These are phyloP conservation scores for Spathaspora gorwiae DNA, from an alignment of 805 yeast species.

Conservation along the genomic window DNA sequence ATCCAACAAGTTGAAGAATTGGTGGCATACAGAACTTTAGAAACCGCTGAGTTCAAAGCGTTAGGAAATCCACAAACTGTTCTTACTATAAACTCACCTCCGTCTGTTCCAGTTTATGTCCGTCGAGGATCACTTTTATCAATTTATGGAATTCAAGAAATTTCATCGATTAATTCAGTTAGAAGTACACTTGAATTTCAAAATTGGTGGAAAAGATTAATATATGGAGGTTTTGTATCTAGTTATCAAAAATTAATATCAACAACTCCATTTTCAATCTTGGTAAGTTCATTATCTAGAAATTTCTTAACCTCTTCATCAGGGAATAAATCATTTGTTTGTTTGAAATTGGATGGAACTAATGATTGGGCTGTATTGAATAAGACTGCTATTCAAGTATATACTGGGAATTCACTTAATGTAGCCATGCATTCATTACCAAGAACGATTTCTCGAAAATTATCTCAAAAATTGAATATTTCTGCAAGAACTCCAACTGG, in stretches of 20 bases:
- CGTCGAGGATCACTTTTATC: slow-evolving; percentile 48
- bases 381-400: slow-evolving; percentile 44
- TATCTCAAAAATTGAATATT: slow-evolving; percentile 19
- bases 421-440: slow-evolving; percentile 40
- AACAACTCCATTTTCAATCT: slow-evolving; percentile 41
- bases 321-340: slow-evolving; percentile 38
- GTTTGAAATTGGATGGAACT: slow-evolving; percentile 51
- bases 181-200: slow-evolving; percentile 25
- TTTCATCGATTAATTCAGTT: slow-evolving; percentile 14
- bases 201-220: slow-evolving; percentile 38
- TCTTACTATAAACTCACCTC: slow-evolving; percentile 48
- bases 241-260: slow-evolving; percentile 46
- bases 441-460: slow-evolving; percentile 27
- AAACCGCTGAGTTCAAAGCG: slow-evolving; percentile 21
- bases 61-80: slow-evolving; percentile 24
- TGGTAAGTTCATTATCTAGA: slow-evolving; percentile 37
- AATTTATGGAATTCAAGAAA: slow-evolving; percentile 29
- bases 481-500: slow-evolving; percentile 36
- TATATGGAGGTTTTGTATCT: slow-evolving; percentile 42
- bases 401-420: slow-evolving; percentile 48
- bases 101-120: slow-evolving; percentile 52
- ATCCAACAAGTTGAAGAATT: slow-evolving; percentile 12
- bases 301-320: slow-evolving; percentile 10
- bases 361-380: slow-evolving; percentile 60
- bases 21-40: slow-evolving; percentile 14